Percentiles rank a stretch among this genome's conserved stretches.
Conservation (phyloP, 345 rosid species). For the Eucalyptus coolabah region DNA sequence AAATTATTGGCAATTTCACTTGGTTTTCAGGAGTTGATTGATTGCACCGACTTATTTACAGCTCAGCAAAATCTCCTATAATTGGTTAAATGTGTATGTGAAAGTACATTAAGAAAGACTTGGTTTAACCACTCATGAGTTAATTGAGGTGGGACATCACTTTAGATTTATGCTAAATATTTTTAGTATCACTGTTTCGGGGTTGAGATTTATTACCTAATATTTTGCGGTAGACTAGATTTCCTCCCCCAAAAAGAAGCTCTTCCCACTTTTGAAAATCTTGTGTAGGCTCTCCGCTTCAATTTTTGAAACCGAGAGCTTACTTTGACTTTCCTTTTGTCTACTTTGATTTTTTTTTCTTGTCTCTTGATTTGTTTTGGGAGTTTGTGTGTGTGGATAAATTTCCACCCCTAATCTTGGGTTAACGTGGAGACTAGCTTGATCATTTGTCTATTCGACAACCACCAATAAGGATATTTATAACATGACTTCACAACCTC, state of each 20-base stretch:
- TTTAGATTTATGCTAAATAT: background rate
- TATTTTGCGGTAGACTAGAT: background rate
- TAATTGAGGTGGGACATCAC: background rate
- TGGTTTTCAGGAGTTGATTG: background rate
- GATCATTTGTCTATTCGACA: no score
- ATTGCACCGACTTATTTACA: background rate
- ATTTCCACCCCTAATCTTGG: no score
- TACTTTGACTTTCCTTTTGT: no score
- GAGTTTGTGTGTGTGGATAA: no score
- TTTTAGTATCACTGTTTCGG: background rate
- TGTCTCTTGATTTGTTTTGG: background rate
- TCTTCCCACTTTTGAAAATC: no score
- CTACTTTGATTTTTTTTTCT: no score
- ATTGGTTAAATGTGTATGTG: background rate
- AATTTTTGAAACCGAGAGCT: no score
- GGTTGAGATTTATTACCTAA: background rate
- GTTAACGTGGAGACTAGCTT: background rate
- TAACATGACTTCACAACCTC: background rate
- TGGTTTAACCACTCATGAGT: background rate
- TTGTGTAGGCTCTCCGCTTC: no score
- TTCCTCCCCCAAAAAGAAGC: no score
- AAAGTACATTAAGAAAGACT: background rate
- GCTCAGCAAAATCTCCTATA: background rate
- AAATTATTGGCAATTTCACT: background rate
- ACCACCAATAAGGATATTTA: no score